Conservation (phyloP, 2,329 filamentous ascomycete species). For the Colletotrichum musicola region DNA sequence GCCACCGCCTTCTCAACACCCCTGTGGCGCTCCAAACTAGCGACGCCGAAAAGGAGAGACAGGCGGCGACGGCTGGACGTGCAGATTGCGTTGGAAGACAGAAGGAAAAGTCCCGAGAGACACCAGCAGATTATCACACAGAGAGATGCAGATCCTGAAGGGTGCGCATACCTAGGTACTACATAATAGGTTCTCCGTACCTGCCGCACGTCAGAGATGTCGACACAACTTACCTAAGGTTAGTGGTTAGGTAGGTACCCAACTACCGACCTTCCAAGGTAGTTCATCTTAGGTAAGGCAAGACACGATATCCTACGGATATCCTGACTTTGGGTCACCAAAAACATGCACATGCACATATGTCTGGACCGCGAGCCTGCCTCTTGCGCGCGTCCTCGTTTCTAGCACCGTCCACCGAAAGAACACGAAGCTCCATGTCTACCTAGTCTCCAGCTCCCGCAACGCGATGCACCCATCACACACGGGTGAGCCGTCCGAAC, state of each 20-base stretch:
- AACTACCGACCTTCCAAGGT: not conserved
- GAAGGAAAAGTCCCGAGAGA: constrained; percentile 10
- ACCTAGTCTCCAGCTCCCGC: constrained; percentile 4
- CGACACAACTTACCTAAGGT: not conserved
- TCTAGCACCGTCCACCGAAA: no score
- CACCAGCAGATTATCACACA: not conserved
- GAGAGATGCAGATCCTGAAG: no score
- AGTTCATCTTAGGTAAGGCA: no score
- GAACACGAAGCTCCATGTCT: constrained; percentile 9
- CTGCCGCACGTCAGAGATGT: constrained; percentile 12
- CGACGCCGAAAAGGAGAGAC: constrained; percentile 26
- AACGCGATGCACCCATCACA: not conserved
- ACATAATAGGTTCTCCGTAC: no score
- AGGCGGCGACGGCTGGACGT: constrained; percentile 16
- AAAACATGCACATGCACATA: no score
- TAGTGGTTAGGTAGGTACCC: not conserved
- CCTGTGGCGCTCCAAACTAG: constrained; percentile 37
- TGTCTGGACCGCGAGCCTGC: no score
- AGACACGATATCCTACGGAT: no score
- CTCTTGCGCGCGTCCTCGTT: no score
- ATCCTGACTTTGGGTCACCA: no score
- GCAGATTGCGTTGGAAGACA: constrained; percentile 19
- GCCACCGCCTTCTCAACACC: constrained; percentile 34
- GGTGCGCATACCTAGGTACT: no score
- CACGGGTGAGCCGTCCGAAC: constrained; percentile 12